Evolutionary conservation across 306 rosid genomes (phyloP).

Genomic region (Dalbergia cochinchinensis): DNA sequence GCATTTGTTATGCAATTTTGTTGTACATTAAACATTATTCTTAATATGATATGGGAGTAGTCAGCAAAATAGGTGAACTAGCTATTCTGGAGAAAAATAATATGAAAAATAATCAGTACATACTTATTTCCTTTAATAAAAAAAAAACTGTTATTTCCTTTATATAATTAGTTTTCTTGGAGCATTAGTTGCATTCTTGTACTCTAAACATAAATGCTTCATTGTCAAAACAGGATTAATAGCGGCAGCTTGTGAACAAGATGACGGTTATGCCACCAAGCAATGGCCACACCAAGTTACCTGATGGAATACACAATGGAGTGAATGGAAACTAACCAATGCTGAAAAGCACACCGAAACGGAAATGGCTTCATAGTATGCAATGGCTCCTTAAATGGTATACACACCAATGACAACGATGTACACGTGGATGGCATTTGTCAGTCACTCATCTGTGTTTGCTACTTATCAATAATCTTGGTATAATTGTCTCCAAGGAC

Average conservation of each 20-base stretch:
- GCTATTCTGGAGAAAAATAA: too few species aligned
- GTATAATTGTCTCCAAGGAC: constrained; percentile 46
- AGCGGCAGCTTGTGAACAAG: constrained; percentile 62
- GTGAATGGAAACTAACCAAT: constrained; percentile 54
- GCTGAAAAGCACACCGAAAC: constrained; percentile 54
- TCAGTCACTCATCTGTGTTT: constrained; percentile 16
- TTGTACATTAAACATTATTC: too few species aligned
- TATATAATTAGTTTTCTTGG: background rate
- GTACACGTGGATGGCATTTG: constrained; percentile 55
- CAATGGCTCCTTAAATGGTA: constrained; percentile 66
- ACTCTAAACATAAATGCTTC: constrained; percentile 8
- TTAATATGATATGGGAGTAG: too few species aligned
- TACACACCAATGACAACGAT: constrained; percentile 70
- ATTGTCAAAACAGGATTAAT: constrained; percentile 66
- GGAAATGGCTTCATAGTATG: constrained; percentile 60
- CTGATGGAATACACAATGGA: constrained; percentile 44
- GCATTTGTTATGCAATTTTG: too few species aligned
- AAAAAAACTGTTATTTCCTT: background rate
- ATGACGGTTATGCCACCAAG: constrained; percentile 37
- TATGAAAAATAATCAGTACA: too few species aligned
- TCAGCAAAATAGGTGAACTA: too few species aligned
- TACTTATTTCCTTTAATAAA: too few species aligned
- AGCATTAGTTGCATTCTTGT: constrained; percentile 1
- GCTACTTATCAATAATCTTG: constrained; percentile 30
- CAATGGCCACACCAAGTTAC: constrained; percentile 51